Percentiles rank a stretch among this genome's conserved stretches.
These are phyloP conservation scores for Rhodotorula taiwanensis DNA, from an alignment of 768 basidiomycete genomes.

Conservation along the genomic window DNA sequence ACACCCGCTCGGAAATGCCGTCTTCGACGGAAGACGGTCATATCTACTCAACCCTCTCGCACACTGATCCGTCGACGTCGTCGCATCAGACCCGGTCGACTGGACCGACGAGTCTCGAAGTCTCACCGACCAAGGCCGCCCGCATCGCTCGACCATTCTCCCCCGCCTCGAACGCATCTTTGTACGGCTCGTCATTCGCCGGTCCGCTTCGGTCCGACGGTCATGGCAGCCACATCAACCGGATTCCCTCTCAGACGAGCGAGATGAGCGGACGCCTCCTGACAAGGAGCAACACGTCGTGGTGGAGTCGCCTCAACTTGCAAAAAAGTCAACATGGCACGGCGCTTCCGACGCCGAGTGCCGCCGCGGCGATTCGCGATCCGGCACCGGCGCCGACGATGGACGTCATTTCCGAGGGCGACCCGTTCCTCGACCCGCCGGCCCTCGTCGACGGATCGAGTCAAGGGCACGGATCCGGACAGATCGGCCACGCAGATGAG, in stretches of 20 bases:
- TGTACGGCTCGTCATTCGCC: conserved; percentile 19
- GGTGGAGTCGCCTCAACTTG: conserved; percentile 27
- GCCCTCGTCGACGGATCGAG: background rate
- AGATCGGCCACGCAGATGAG: no score
- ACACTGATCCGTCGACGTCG: background rate
- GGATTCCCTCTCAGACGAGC: background rate
- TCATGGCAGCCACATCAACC: no score
- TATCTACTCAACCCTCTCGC: conserved; percentile 7
- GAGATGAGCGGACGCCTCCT: background rate
- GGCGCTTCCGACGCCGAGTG: conserved; percentile 19
- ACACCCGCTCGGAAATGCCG: background rate
- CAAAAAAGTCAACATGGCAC: background rate
- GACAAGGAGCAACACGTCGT: conserved; percentile 14
- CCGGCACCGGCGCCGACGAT: conserved; percentile 19
- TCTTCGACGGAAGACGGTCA: conserved; percentile 8
- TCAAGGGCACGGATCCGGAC: no score
- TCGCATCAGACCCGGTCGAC: conserved; percentile 24
- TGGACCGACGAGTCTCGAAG: background rate
- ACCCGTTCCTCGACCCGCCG: conserved; percentile 22
- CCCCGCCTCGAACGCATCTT: conserved; percentile 1
- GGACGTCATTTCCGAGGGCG: background rate
- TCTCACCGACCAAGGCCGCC: conserved; percentile 3
- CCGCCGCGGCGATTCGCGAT: conserved; percentile 24
- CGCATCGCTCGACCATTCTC: conserved; percentile 16
- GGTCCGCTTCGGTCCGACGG: background rate